A percentile compares a stretch with the other conserved stretches of the same genome.
Evolutionary conservation across 495 filamentous ascomycete species (phyloP).

Genomic region (Talaromyces liani): DNA sequence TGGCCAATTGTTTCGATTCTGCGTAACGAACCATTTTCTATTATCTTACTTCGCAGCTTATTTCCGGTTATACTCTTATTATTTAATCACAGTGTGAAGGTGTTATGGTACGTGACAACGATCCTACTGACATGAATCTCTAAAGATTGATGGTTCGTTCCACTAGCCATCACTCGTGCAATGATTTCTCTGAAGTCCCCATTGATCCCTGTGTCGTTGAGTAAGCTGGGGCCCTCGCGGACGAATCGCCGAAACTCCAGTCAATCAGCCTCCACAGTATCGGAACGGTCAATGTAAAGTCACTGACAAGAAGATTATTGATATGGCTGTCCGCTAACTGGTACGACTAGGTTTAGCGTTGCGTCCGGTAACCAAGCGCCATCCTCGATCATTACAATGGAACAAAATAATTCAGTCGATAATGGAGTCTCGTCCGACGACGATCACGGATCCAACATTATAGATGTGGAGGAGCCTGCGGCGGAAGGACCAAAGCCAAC

Average conservation of each 20-base stretch:
- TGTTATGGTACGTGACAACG: not conserved
- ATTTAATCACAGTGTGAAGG: not conserved
- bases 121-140: not conserved
- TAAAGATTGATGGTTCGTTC: not conserved
- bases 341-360: not conserved
- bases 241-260: not conserved
- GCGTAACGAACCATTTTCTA: not conserved
- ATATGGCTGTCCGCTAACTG: not conserved
- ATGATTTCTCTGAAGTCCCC: constrained; percentile 4
- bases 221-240: constrained; percentile 5
- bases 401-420: not conserved
- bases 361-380: not conserved
- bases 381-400: not conserved
- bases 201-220: constrained; percentile 3
- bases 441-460: not conserved
- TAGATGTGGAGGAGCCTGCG: not conserved
- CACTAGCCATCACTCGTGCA: not conserved
- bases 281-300: constrained; percentile 2
- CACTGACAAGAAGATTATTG: not conserved
- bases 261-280: not conserved
- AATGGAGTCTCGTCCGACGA: not conserved
- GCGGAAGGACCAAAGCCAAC: not conserved
- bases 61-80: not conserved
- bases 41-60: not conserved
- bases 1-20: not conserved